Percentiles rank a stretch among this genome's conserved stretches.
These are phyloP conservation scores for Colletotrichum caudatum DNA, from an alignment of 2,329 filamentous ascomycete species.

Conservation along the genomic window DNA sequence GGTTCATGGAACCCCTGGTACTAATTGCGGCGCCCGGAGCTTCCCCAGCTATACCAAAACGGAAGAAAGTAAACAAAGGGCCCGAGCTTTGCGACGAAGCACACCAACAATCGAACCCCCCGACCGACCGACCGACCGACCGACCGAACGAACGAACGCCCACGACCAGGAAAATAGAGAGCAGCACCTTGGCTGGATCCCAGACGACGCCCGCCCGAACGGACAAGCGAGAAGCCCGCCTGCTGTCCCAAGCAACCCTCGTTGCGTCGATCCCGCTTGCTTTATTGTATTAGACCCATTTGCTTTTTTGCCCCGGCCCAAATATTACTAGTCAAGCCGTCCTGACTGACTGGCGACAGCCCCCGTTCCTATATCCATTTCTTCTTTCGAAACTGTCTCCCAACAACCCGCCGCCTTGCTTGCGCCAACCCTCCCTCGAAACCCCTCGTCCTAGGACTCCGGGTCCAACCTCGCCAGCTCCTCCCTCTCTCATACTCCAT, in stretches of 20 bases:
- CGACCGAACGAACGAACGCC: constrained; percentile 48
- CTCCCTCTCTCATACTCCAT: constrained; percentile 36
- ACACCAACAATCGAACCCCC: constrained; percentile 29
- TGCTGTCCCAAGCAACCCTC: constrained; percentile 42
- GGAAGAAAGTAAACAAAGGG: constrained; percentile 58
- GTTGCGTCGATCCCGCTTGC: constrained; percentile 32
- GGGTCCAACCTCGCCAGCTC: constrained; percentile 34
- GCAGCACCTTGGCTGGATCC: constrained; percentile 29
- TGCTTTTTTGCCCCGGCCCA: constrained; percentile 36
- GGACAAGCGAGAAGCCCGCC: constrained; percentile 29
- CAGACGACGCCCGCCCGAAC: constrained; percentile 22
- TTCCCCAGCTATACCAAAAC: constrained; percentile 51
- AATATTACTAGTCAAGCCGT: constrained; percentile 40
- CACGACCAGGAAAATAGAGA: constrained; percentile 1
- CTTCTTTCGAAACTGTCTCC: constrained; percentile 39
- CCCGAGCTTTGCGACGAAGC: constrained; percentile 48
- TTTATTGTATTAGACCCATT: constrained; percentile 38
- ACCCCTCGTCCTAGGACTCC: constrained; percentile 39
- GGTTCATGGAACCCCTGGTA: constrained; percentile 38
- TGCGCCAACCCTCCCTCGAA: constrained; percentile 27
- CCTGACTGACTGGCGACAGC: constrained; percentile 41
- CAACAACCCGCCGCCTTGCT: constrained; percentile 21
- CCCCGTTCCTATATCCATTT: constrained; percentile 41
- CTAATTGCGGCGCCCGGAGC: constrained; percentile 38
- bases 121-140: constrained; percentile 44